Base-by-base conservation (phyloP, 768 basidiomycete species). In the Kwoniella dejecticola region DNA sequence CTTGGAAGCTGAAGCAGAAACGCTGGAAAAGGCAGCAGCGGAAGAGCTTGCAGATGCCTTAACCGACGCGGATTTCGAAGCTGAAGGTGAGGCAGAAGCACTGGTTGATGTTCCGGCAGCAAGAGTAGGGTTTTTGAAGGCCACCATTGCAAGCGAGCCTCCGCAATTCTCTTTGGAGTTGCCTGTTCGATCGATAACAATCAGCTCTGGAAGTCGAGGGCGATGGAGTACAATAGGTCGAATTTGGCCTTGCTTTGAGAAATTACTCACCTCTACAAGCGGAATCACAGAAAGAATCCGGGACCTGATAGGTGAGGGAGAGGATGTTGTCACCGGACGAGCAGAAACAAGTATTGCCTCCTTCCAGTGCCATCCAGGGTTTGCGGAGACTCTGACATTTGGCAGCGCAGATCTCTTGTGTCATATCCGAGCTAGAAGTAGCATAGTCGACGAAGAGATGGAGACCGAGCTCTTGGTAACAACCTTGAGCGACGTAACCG, bases 271-370 rank as follows among this genome's bases (percentile, higher is more conserved):
- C 33, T 7, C 33, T 15, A 36, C 33, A 36, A 36, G 33, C 33
- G 15, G 33, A 7, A 15, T 36, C 15, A 36, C 33, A 36, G 15
- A 15, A 36, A 36, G 33, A 36, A 36, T 36, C 33, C 7, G 33
- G 7, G 15, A 36, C 15, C 15, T 36, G 33, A 15, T 36, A 36
- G 15, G 33, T 36, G 7, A 36, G 15, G 15, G 33, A 36, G 33
- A 36, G 15, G 33, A 36, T 36, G 50, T 36, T 38, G 24, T 52
- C 31, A 15, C 10, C 6, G 54, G 33, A 49, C 17, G 30, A 27
- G 27, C 61, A 63, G 40, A 49, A 63, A 54, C 61, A 63, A 17
- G 31, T 33, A 27, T 33, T 53, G 2, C 66, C 62, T 21, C 21
- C 30, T 44, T 60, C 57, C 26, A 68, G 47, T 26, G 55, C 64